phyloP scores from a whole-genome alignment of 139 green algal genomes.

The Haematococcus sp. region DNA sequence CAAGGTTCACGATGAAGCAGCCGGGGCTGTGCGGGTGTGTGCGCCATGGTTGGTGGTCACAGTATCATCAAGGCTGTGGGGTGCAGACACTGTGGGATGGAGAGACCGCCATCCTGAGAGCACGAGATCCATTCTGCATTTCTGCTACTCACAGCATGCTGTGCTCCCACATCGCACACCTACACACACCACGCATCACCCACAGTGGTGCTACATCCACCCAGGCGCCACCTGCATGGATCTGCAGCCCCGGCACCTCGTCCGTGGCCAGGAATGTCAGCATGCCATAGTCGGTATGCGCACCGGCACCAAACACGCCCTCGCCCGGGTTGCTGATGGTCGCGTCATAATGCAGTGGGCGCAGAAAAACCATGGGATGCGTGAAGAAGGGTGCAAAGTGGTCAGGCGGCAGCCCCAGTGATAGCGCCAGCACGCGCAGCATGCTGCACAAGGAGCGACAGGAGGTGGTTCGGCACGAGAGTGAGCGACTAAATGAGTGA shows the following conservation, averaged over 20 bases:
- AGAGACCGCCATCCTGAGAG: too few species aligned
- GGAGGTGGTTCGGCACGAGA: not conserved
- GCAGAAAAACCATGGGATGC: constrained; percentile 72
- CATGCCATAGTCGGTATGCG: constrained; percentile 93
- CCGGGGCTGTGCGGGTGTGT: constrained; percentile 39
- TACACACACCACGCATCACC: too few species aligned
- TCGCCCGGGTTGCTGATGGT: constrained; percentile 31
- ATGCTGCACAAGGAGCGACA: constrained; percentile 41
- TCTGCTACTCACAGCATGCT: too few species aligned
- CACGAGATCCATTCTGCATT: too few species aligned
- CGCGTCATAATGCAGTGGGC: constrained; percentile 84
- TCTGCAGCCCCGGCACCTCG: constrained; percentile 75
- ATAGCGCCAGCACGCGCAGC: constrained; percentile 72
- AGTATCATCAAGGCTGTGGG: too few species aligned
- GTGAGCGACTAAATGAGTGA: not conserved
- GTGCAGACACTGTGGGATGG: too few species aligned
- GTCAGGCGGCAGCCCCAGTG: constrained; percentile 60
- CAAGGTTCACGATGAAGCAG: constrained; percentile 87
- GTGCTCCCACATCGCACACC: too few species aligned
- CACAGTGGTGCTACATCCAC: constrained; percentile 57
- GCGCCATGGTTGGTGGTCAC: too few species aligned
- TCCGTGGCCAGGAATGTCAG: constrained; percentile 89
- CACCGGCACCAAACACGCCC: constrained; percentile 55
- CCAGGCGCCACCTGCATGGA: constrained; percentile 57
- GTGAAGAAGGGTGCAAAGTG: constrained; percentile 76